These are phyloP conservation scores for Microbotryum lychnidis-dioicae DNA, from an alignment of 1,284 basidiomycete genomes.

Conservation along the genomic window DNA sequence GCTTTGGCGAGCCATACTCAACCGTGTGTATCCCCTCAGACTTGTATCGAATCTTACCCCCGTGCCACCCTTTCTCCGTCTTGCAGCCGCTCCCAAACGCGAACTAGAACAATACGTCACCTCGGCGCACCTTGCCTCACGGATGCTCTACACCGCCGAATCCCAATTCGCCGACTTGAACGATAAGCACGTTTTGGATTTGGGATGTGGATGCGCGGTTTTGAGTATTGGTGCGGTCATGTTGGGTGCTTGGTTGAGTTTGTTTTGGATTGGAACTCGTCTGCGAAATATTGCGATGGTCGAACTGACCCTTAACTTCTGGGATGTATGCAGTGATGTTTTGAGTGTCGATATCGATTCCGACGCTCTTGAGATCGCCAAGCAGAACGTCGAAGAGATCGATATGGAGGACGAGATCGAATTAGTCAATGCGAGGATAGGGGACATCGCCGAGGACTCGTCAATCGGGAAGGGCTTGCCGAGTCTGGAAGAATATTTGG, in stretches of 20 bases:
- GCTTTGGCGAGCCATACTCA: constrained; percentile 14
- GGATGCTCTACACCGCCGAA: constrained; percentile 30
- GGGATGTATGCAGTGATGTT: constrained; percentile 23
- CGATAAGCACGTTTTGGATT: constrained; percentile 29
- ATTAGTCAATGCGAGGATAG: constrained; percentile 26
- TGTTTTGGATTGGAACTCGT: not conserved
- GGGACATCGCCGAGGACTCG: too few relatives aligned
- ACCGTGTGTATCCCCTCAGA: not conserved
- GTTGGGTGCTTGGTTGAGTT: constrained; percentile 31
- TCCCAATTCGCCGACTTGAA: constrained; percentile 29
- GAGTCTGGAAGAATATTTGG: not conserved
- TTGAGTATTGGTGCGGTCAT: constrained; percentile 31
- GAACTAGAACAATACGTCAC: constrained; percentile 31
- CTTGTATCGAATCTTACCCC: not conserved
- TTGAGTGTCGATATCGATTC: constrained; percentile 32
- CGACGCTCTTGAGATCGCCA: constrained; percentile 29
- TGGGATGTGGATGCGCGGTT: constrained; percentile 32
- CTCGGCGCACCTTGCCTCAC: constrained; percentile 21
- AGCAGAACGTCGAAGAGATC: constrained; percentile 29
- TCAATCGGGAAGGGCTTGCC: not conserved
- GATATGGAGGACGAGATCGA: constrained; percentile 34
- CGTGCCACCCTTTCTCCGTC: not conserved
- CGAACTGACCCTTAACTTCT: not conserved
- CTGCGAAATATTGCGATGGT: too few relatives aligned
- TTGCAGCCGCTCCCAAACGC: constrained; percentile 20